Evolutionary conservation across 75 land plant species (phyloP).

Genomic region (Isoetes taiwanensis): DNA sequence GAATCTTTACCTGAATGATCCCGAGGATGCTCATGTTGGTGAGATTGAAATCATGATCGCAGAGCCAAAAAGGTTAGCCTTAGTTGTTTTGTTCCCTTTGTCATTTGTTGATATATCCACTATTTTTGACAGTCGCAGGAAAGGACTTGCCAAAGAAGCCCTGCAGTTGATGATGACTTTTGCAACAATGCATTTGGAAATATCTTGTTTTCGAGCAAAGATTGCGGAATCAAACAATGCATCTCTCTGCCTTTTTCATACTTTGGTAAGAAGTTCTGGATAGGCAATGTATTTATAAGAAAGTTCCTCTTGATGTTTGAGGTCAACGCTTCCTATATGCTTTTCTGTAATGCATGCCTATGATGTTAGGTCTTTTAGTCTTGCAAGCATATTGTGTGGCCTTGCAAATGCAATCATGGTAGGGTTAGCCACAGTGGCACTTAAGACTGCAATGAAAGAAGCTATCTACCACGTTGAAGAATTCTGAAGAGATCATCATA

Average conservation of each 20-base stretch:
- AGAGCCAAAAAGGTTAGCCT: conserved; percentile 44
- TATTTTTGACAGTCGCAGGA: conserved; percentile 38
- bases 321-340: too few species aligned
- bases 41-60: conserved; percentile 87
- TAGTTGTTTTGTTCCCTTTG: background rate
- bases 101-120: background rate
- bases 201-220: conserved; percentile 45
- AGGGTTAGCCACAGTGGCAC: too few species aligned
- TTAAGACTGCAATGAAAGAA: too few species aligned
- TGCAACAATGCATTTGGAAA: conserved; percentile 37
- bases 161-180: conserved; percentile 67
- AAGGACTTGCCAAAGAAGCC: conserved; percentile 65
- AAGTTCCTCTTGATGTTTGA: too few species aligned
- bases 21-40: conserved; percentile 39
- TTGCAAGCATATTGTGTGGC: background rate
- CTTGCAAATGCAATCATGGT: background rate
- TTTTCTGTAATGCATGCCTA: background rate
- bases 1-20: conserved; percentile 68
- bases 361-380: background rate
- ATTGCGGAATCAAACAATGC: conserved; percentile 53
- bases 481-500: too few species aligned
- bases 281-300: too few species aligned
- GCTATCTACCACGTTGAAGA: too few species aligned
- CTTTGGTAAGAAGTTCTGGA: conserved; percentile 31
- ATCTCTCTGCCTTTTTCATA: conserved; percentile 47